These are phyloP conservation scores for Chalara sp. DNA, from an alignment of 2,329 filamentous ascomycete species.

Conservation along the genomic window DNA sequence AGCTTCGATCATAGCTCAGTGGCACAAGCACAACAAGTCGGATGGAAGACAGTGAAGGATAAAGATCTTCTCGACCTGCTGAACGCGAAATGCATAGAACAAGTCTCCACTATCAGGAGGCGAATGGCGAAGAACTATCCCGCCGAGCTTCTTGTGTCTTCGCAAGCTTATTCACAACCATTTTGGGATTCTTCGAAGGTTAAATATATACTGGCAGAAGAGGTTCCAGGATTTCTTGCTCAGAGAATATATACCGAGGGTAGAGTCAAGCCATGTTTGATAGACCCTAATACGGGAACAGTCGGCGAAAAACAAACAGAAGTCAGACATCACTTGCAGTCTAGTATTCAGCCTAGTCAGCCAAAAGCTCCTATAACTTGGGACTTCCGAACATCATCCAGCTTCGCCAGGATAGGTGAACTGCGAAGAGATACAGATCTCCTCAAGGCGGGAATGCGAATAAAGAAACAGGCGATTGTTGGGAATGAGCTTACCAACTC, in stretches of 20 bases:
- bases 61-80: slow-evolving; percentile 7
- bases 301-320: not conserved
- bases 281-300: not conserved
- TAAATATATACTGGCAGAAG: slow-evolving; percentile 11
- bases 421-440: slow-evolving; percentile 24
- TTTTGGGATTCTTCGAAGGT: slow-evolving; percentile 12
- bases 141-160: not conserved
- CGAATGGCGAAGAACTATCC: not conserved
- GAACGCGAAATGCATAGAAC: not conserved
- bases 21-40: slow-evolving; percentile 9
- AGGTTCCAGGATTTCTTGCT: slow-evolving; percentile 12
- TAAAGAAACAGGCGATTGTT: slow-evolving; percentile 13
- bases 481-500: slow-evolving; percentile 17
- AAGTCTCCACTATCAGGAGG: not conserved
- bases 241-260: not conserved
- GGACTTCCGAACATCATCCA: slow-evolving; percentile 18
- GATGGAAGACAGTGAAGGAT: slow-evolving; percentile 17
- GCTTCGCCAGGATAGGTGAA: slow-evolving; percentile 18
- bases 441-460: slow-evolving; percentile 13
- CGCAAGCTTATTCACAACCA: slow-evolving; percentile 4
- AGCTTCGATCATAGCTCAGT: slow-evolving; percentile 8
- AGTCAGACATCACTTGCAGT: not conserved
- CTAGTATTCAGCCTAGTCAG: slow-evolving; percentile 1
- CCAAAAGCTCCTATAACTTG: slow-evolving; percentile 4
- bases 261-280: not conserved